A percentile compares a stretch with the other conserved stretches of the same genome.
Evolutionary conservation across 2,329 filamentous ascomycete genomes (phyloP).

Genomic region (Myriosclerotinia curreyana): DNA sequence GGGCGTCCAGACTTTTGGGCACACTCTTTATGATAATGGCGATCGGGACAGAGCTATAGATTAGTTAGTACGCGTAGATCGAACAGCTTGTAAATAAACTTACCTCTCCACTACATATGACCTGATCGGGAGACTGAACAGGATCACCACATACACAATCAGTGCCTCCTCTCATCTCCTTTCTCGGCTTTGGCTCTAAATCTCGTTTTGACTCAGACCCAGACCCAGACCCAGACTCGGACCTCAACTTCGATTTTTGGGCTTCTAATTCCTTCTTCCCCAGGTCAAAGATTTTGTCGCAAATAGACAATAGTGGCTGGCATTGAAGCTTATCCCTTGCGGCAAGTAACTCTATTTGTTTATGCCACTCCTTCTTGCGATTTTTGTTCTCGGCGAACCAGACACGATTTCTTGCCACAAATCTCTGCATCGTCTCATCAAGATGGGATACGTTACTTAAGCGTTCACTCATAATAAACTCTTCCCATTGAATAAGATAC

Average conservation of each 20-base stretch:
- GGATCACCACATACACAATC: slow-evolving; percentile 30
- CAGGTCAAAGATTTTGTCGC: slow-evolving; percentile 19
- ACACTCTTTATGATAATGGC: slow-evolving; percentile 6
- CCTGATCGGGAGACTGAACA: slow-evolving; percentile 24
- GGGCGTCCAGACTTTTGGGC: background rate
- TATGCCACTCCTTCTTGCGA: slow-evolving; percentile 30
- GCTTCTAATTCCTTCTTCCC: slow-evolving; percentile 11
- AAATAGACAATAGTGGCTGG: slow-evolving; percentile 19
- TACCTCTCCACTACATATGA: slow-evolving; percentile 25
- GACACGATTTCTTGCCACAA: slow-evolving; percentile 29
- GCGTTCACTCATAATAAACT: slow-evolving; percentile 31
- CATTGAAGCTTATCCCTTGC: slow-evolving; percentile 22
- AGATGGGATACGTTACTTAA: slow-evolving; percentile 30
- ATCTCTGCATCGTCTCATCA: slow-evolving; percentile 28
- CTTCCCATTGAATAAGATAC: slow-evolving; percentile 36
- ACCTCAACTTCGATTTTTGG: background rate
- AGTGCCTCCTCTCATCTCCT: slow-evolving; percentile 7
- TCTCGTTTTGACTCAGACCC: slow-evolving; percentile 5
- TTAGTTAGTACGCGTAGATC: background rate
- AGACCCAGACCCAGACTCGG: background rate
- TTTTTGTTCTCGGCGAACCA: slow-evolving; percentile 32
- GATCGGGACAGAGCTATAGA: slow-evolving; percentile 6
- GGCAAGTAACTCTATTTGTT: slow-evolving; percentile 28
- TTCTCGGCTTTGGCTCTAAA: background rate
- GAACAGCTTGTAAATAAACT: background rate